Conservation (phyloP, 1,284 basidiomycete genomes). For the Puccinia coronata region DNA sequence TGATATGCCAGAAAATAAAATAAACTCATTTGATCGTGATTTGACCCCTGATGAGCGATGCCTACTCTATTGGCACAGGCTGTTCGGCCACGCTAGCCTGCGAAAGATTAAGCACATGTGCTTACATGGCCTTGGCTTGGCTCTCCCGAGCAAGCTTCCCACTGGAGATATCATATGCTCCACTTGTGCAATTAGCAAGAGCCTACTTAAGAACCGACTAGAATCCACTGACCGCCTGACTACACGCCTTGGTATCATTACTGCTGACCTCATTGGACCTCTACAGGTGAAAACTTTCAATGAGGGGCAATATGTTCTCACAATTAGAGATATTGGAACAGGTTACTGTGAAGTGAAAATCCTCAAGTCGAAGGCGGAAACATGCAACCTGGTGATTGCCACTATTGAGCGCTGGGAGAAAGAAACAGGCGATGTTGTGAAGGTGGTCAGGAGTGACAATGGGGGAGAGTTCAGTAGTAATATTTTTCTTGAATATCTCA, state of each 20-base stretch:
- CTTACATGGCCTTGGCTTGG: too few species aligned
- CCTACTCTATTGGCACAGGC: neutral
- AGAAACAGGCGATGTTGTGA: neutral
- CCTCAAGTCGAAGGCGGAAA: neutral
- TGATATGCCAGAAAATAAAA: too few species aligned
- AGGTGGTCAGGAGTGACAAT: neutral
- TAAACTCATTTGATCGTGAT: neutral
- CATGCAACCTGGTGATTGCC: neutral
- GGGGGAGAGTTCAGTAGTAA: neutral
- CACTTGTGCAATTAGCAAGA: too few species aligned
- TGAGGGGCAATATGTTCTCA: neutral
- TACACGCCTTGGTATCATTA: neutral
- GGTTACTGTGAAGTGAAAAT: neutral
- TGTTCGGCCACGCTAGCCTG: neutral
- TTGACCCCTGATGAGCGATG: neutral
- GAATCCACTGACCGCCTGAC: too few species aligned
- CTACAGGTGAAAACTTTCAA: neutral
- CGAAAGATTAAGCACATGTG: neutral
- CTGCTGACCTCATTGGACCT: neutral
- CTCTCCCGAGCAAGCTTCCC: too few species aligned
- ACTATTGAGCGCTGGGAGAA: neutral
- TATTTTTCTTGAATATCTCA: neutral
- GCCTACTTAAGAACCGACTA: too few species aligned
- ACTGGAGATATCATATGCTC: too few species aligned
- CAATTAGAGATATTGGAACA: neutral